phyloP scores from a whole-genome alignment of 202 grass and related monocot genomes.

The Schoenoplectus triqueter region DNA sequence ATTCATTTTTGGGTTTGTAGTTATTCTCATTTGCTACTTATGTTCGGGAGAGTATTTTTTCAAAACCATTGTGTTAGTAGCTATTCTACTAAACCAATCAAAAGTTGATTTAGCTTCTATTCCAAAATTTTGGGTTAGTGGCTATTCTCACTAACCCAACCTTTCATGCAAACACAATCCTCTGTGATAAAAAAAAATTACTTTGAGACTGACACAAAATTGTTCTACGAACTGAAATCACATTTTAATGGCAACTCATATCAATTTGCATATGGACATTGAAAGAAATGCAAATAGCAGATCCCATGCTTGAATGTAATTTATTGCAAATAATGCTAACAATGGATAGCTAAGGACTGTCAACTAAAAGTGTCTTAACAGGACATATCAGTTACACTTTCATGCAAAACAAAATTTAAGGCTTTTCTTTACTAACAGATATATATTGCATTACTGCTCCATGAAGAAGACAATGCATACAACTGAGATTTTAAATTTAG shows the following conservation, averaged over 20 bases:
- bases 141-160: no score
- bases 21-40: no score
- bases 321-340: neutral
- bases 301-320: neutral
- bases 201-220: neutral
- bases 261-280: neutral
- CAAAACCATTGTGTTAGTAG: no score
- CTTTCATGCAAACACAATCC: no score
- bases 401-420: neutral
- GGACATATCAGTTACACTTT: neutral
- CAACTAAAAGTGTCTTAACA: neutral
- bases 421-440: neutral
- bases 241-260: slow-evolving; percentile 5
- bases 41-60: no score
- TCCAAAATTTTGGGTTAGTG: no score
- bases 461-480: neutral
- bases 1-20: neutral
- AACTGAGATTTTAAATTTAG: neutral
- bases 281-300: neutral
- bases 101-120: no score
- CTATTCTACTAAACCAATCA: no score
- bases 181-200: neutral
- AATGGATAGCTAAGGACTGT: neutral
- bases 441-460: neutral
- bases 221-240: neutral